Conservation (phyloP, 1,284 basidiomycete species). For the Microstroma glucosiphilum region DNA sequence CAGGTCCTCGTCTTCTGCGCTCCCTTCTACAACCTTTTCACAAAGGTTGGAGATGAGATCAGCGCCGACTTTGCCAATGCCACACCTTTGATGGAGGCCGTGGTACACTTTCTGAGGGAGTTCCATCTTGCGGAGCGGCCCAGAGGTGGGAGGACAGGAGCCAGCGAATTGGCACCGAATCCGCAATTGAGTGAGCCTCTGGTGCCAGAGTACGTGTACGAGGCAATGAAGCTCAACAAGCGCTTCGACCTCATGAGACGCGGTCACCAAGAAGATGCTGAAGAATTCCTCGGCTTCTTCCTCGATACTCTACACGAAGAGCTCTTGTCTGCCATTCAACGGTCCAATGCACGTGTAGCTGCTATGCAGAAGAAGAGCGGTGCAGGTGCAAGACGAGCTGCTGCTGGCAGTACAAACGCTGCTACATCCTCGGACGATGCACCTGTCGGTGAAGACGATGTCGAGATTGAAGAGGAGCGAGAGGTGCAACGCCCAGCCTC, state of each 20-base stretch:
- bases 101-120: conserved; percentile 73
- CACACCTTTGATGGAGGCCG: conserved; percentile 75
- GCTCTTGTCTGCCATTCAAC: conserved; percentile 62
- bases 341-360: conserved; percentile 14
- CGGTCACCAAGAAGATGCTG: conserved; percentile 94
- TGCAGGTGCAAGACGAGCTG: background rate
- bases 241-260: conserved; percentile 88
- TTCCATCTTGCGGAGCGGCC: conserved; percentile 54
- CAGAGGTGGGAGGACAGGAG: conserved; percentile 10
- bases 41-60: conserved; percentile 61
- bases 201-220: conserved; percentile 81
- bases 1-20: conserved; percentile 84
- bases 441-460: conserved; percentile 29
- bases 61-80: conserved; percentile 55
- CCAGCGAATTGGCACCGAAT: conserved; percentile 1
- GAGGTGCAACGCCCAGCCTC: conserved; percentile 40
- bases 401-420: conserved; percentile 7
- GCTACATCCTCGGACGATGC: conserved; percentile 5
- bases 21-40: conserved; percentile 75
- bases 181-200: conserved; percentile 61
- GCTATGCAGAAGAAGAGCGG: background rate
- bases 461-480: conserved; percentile 57
- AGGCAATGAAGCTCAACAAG: conserved; percentile 91
- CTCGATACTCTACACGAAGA: conserved; percentile 93
- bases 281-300: conserved; percentile 97